These are phyloP conservation scores for Aphanomyces cochlioides DNA, from an alignment of 352 stramenopile species.

Conservation along the genomic window DNA sequence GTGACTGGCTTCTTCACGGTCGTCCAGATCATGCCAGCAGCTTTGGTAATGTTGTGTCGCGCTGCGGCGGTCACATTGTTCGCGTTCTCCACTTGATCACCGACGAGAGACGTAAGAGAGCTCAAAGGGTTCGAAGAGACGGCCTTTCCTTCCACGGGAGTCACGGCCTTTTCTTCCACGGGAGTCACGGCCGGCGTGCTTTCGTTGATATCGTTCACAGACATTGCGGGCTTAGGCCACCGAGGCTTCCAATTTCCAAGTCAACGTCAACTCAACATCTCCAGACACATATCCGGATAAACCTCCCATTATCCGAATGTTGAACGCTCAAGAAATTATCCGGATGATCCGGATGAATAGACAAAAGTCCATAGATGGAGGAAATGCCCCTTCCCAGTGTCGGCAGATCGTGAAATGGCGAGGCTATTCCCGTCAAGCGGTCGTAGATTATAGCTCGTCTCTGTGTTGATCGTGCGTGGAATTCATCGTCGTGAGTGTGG, in stretches of 20 bases:
- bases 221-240: neutral
- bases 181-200: neutral
- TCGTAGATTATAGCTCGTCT: no score
- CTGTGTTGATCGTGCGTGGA: no score
- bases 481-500: no score
- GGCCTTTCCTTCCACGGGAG: neutral
- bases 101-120: slow-evolving; percentile 4
- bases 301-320: neutral
- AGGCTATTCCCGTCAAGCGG: no score
- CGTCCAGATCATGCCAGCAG: slow-evolving; percentile 7
- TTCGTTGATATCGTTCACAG: slow-evolving; percentile 6
- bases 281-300: neutral
- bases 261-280: neutral
- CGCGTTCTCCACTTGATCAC: slow-evolving; percentile 5
- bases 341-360: neutral
- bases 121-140: neutral
- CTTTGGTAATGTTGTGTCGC: slow-evolving; percentile 14
- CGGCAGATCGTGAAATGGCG: no score
- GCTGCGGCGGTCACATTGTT: slow-evolving; percentile 17
- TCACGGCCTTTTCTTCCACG: neutral
- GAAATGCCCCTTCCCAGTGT: no score
- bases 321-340: neutral
- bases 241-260: neutral
- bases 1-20: slow-evolving; percentile 24
- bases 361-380: no score